Base-by-base conservation (phyloP, 2,329 filamentous ascomycete species). In the Colletotrichum orchidophilum region DNA sequence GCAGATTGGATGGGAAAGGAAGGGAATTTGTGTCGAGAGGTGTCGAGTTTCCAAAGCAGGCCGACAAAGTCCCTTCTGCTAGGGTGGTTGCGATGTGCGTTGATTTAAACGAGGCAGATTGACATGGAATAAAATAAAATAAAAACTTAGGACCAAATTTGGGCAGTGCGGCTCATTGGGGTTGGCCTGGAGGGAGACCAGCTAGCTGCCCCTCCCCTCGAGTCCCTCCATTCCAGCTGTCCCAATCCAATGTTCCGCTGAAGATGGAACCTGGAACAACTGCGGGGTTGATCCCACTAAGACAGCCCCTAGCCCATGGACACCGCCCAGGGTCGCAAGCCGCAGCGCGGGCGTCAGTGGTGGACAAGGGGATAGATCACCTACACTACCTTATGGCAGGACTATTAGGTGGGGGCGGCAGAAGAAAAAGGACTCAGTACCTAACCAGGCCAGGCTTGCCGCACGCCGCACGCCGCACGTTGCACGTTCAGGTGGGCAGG, bases 181-280 rank as follows among this genome's bases (percentile, higher is more conserved):
- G n/a, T 53, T 33, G 58, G 39, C 42, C 27, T 63, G 49, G 31
- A 42, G 26, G 24, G n/a, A 18, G 21, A 11, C 31, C n/a, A n/a
- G n/a, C n/a, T n/a, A 18, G 27, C 13, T 21, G 29, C 49, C 60
- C 46, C 66, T 31, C 39, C 35, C 13, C 18, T 18, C 39, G n/a
- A n/a, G 15, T 42, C 39, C 39, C 18, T n/a, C 58, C 58, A 69
- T 69, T 69, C 65, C 65, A 67, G 67, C 33, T 24, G 52, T 15
- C 21, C n/a, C 63, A 71, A 46, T 24, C 15, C 31, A 63, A 60
- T 70, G 70, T 72, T 52, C 57, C 70, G 70, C 66, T 72, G 70
- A 70, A 70, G 70, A 72, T 70, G 66, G 69, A 55, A 27, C 63
- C n/a, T 42, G 29, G 53, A 46, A 53, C 59, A 35, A 62, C 69